These are phyloP conservation scores for Lenzites betulinus DNA, from an alignment of 768 basidiomycete species.

Conservation along the genomic window DNA sequence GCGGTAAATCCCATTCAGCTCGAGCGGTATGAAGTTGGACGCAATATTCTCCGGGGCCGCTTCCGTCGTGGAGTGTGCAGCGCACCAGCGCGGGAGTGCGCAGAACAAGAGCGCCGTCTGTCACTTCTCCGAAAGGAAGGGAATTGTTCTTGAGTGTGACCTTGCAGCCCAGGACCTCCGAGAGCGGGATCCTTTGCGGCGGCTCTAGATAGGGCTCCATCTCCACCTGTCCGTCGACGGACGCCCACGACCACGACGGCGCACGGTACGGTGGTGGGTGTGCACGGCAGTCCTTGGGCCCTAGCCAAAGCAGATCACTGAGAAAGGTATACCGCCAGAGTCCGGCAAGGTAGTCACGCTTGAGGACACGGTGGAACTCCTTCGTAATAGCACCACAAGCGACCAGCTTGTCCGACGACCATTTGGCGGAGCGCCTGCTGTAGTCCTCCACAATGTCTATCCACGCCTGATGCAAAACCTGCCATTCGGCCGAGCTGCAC, in stretches of 20 bases:
- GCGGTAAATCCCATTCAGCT: too few species aligned
- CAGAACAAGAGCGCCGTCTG: not conserved
- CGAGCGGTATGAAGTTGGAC: too few species aligned
- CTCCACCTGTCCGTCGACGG: slow-evolving; percentile 11
- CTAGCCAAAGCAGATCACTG: slow-evolving; percentile 13
- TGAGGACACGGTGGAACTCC: slow-evolving; percentile 7
- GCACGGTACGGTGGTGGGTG: not conserved
- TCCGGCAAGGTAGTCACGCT: slow-evolving; percentile 13
- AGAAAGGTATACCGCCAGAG: slow-evolving; percentile 7
- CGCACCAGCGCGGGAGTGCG: not conserved
- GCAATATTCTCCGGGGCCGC: too few species aligned
- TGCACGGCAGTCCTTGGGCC: not conserved
- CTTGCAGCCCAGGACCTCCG: not conserved
- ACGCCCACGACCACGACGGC: slow-evolving; percentile 18
- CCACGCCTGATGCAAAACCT: slow-evolving; percentile 5
- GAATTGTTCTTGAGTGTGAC: not conserved
- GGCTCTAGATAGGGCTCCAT: not conserved
- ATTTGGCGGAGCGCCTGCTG: not conserved
- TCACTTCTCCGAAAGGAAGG: slow-evolving; percentile 9
- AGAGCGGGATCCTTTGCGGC: not conserved
- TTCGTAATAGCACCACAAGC: slow-evolving; percentile 13
- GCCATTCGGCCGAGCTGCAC: not conserved
- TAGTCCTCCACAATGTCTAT: slow-evolving; percentile 8
- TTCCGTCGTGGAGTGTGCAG: too few species aligned
- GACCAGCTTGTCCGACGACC: slow-evolving; percentile 14